These are phyloP conservation scores for Saccharomycopsis lassenensis DNA, from an alignment of 805 yeast genomes.

Conservation along the genomic window DNA sequence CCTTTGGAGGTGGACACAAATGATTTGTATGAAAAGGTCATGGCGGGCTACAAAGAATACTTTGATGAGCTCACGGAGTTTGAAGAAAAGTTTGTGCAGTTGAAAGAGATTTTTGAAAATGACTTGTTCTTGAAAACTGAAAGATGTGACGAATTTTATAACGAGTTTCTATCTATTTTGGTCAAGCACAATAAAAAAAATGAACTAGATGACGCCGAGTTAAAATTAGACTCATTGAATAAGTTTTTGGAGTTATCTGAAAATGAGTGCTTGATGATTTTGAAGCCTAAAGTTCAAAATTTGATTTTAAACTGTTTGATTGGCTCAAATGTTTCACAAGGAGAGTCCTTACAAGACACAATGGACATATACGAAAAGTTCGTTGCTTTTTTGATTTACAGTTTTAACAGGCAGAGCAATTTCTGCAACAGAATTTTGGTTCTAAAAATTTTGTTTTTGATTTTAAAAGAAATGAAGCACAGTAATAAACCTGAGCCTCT, in stretches of 20 bases:
- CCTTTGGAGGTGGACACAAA: slow-evolving; percentile 27
- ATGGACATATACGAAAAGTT: slow-evolving; percentile 27
- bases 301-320: slow-evolving; percentile 10
- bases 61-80: slow-evolving; percentile 23
- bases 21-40: slow-evolving; percentile 45
- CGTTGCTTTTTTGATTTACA: slow-evolving; percentile 39
- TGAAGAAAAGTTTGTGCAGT: slow-evolving; percentile 25
- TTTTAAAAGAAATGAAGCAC: slow-evolving; percentile 20
- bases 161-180: slow-evolving; percentile 8
- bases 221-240: background rate
- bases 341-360: slow-evolving; percentile 2
- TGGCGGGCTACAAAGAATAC: slow-evolving; percentile 30
- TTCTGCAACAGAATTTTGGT: slow-evolving; percentile 43
- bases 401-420: slow-evolving; percentile 44
- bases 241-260: slow-evolving; percentile 5
- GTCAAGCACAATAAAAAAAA: slow-evolving; percentile 2
- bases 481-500: background rate
- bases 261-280: slow-evolving; percentile 6
- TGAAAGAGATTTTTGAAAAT: slow-evolving; percentile 17
- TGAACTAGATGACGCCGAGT: too few species aligned
- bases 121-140: slow-evolving; percentile 5
- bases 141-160: slow-evolving; percentile 1
- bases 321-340: slow-evolving; percentile 5
- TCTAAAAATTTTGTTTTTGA: slow-evolving; percentile 40
- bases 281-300: slow-evolving; percentile 12